Percentiles rank a stretch among this genome's conserved stretches.
phyloP scores from a whole-genome alignment of 345 rosid species.

The Boechera stricta region DNA sequence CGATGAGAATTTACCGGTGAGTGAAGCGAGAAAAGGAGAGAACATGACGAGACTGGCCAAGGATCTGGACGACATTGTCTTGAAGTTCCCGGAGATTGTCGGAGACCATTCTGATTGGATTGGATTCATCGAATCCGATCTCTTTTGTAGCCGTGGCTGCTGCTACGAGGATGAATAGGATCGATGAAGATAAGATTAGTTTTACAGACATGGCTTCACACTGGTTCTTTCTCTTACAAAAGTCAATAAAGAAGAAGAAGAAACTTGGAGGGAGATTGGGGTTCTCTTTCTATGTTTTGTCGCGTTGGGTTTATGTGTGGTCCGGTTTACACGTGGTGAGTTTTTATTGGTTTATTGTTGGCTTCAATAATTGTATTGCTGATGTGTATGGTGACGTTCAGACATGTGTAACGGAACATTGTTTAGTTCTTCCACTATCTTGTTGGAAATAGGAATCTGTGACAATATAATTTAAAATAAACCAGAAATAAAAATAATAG shows the following conservation, averaged over 20 bases:
- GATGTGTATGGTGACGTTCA: slow-evolving; percentile 1
- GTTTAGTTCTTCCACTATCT: background rate
- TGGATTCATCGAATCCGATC: slow-evolving; percentile 60
- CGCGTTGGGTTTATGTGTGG: no score
- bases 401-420: background rate
- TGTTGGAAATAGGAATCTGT: background rate
- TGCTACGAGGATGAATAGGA: slow-evolving; percentile 46
- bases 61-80: slow-evolving; percentile 52
- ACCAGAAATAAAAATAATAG: background rate
- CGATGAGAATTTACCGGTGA: slow-evolving; percentile 49
- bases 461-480: background rate
- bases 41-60: slow-evolving; percentile 66
- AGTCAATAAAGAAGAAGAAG: slow-evolving; percentile 12
- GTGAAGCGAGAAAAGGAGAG: slow-evolving; percentile 74
- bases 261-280: slow-evolving; percentile 14
- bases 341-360: background rate
- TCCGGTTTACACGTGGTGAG: background rate
- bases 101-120: slow-evolving; percentile 67
- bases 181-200: slow-evolving; percentile 24
- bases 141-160: slow-evolving; percentile 44
- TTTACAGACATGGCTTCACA: slow-evolving; percentile 50
- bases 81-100: slow-evolving; percentile 64
- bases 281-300: background rate
- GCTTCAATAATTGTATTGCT: slow-evolving; percentile 4
- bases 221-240: slow-evolving; percentile 2